phyloP scores from a whole-genome alignment of 2,329 filamentous ascomycete species.

The Gaeumannomyces tritici region DNA sequence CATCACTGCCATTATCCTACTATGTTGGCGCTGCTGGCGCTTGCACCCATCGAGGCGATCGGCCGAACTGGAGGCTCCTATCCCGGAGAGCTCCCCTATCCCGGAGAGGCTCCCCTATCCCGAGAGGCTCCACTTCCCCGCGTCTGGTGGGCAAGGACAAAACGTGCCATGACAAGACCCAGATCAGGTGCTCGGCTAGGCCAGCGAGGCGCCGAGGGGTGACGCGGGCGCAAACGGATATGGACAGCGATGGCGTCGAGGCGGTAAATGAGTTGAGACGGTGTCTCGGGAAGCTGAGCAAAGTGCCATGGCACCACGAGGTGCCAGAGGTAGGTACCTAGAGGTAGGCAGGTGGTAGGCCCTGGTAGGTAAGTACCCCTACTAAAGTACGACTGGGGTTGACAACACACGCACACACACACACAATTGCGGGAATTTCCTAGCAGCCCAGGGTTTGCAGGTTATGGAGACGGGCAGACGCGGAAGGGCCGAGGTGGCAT shows the following conservation, averaged over 20 bases:
- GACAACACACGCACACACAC: background rate
- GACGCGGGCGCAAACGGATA: background rate
- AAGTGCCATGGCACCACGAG: background rate
- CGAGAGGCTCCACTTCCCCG: background rate
- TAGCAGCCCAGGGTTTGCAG: background rate
- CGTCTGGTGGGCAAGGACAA: background rate
- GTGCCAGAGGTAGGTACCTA: background rate
- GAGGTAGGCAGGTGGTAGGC: no score
- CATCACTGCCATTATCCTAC: background rate
- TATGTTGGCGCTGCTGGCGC: background rate
- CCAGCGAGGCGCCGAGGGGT: background rate
- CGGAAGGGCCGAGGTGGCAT: background rate
- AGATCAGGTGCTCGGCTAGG: background rate
- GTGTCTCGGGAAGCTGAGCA: background rate
- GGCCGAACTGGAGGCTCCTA: background rate
- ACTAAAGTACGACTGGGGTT: no score
- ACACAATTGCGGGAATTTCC: background rate
- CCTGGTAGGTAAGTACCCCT: no score
- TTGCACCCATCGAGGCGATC: background rate
- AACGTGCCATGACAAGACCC: background rate
- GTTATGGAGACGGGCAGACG: background rate
- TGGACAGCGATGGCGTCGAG: background rate
- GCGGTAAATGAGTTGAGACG: background rate
- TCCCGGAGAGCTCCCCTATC: background rate
- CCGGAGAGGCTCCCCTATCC: background rate